A percentile compares a stretch with the other conserved stretches of the same genome.
phyloP scores from a whole-genome alignment of 1,139 yeast genomes.

The Candida sp. region DNA sequence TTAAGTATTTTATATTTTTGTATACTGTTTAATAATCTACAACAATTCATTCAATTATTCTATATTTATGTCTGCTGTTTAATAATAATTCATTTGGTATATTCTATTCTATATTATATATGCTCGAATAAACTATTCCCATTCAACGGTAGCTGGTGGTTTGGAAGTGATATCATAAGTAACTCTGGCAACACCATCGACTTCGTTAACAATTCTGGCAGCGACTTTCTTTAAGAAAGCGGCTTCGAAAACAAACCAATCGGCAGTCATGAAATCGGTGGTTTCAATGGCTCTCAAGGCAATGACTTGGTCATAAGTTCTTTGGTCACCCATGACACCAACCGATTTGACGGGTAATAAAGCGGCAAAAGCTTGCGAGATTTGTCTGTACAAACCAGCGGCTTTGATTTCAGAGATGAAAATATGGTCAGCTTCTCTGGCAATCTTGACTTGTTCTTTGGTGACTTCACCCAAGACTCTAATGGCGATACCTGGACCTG shows the following conservation, averaged over 20 bases:
- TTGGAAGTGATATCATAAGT: conserved; percentile 98
- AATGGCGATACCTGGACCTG: conserved; percentile 99
- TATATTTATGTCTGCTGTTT: too few relatives aligned
- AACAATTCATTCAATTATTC: too few relatives aligned
- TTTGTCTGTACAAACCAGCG: conserved; percentile 89
- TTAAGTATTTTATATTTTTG: too few relatives aligned
- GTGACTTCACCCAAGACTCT: conserved; percentile 98
- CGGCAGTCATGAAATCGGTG: conserved; percentile 98
- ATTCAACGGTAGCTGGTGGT: conserved; percentile 99
- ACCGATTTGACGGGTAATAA: conserved; percentile 96
- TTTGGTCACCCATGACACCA: conserved; percentile 99
- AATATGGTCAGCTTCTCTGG: conserved; percentile 95
- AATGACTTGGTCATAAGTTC: conserved; percentile 98
- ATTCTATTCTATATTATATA: conserved; percentile 1
- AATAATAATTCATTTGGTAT: too few relatives aligned
- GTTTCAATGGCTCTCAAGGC: conserved; percentile 99
- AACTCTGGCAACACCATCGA: conserved; percentile 98
- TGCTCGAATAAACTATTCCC: conserved; percentile 62
- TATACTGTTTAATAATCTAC: too few relatives aligned
- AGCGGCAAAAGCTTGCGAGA: conserved; percentile 98
- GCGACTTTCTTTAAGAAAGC: conserved; percentile 90
- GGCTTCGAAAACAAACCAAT: conserved; percentile 96
- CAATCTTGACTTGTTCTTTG: conserved; percentile 87
- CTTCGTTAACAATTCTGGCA: conserved; percentile 97
- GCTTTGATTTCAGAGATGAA: conserved; percentile 93